These are phyloP conservation scores for Aureobasidium vineae DNA, from an alignment of 2,329 filamentous ascomycete species.

Conservation along the genomic window DNA sequence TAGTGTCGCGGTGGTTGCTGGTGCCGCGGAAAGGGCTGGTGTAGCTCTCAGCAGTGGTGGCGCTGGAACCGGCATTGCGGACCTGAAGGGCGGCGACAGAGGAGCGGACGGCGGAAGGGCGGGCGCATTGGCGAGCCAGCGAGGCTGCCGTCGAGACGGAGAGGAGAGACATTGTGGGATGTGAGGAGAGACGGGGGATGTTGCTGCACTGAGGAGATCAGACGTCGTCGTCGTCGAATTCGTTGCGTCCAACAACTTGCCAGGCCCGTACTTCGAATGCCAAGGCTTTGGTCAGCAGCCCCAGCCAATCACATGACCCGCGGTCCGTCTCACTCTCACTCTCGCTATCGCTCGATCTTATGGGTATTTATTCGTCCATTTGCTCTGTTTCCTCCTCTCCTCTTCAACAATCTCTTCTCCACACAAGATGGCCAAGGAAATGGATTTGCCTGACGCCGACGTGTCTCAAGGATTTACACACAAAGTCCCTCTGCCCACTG, in stretches of 20 bases:
- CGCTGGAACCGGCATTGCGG: conserved; percentile 38
- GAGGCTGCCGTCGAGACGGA: conserved; percentile 45
- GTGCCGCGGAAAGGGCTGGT: conserved; percentile 55
- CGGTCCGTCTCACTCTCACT: background rate
- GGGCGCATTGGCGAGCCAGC: conserved; percentile 49
- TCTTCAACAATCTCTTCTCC: background rate
- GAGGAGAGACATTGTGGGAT: conserved; percentile 48
- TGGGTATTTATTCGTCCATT: background rate
- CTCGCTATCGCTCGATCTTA: conserved; percentile 3
- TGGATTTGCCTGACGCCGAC: background rate
- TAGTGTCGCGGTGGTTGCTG: conserved; percentile 48
- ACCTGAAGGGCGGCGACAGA: conserved; percentile 45
- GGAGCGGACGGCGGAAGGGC: conserved; percentile 48
- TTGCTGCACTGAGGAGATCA: conserved; percentile 18
- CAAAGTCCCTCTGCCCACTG: background rate
- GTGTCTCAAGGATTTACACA: background rate
- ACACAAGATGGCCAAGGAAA: background rate
- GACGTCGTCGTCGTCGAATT: conserved; percentile 20
- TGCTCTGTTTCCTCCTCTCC: background rate
- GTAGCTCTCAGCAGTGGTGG: conserved; percentile 46
- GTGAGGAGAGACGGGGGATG: conserved; percentile 29
- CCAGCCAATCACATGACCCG: background rate
- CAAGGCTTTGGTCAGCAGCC: conserved; percentile 5
- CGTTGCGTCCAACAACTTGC: conserved; percentile 1
- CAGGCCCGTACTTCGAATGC: background rate